A percentile compares a stretch with the other conserved stretches of the same genome.
Conservation (phyloP, 2,329 filamentous ascomycete species). For the Fusarium sp. region DNA sequence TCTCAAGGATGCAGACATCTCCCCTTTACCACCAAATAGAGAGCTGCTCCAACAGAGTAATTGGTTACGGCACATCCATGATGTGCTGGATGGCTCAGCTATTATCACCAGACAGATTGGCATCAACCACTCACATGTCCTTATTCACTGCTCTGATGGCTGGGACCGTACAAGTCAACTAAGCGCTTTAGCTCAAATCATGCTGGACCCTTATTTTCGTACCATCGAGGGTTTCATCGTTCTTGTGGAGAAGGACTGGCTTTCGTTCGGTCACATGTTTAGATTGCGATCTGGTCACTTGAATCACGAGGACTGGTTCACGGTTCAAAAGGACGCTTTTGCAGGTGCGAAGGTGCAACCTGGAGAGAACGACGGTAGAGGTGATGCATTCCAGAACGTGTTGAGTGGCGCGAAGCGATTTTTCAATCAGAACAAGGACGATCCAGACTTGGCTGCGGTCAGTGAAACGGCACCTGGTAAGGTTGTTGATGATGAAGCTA, state of each 20-base stretch:
- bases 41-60: slow-evolving; percentile 85
- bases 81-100: slow-evolving; percentile 85
- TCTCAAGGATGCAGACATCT: slow-evolving; percentile 91
- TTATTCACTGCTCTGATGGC: slow-evolving; percentile 98
- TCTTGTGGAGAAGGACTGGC: slow-evolving; percentile 95
- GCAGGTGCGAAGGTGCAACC: slow-evolving; percentile 73
- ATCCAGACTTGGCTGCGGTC: slow-evolving; percentile 71
- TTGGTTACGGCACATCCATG: slow-evolving; percentile 91
- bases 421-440: slow-evolving; percentile 77
- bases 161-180: slow-evolving; percentile 98
- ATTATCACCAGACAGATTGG: slow-evolving; percentile 90
- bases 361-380: slow-evolving; percentile 70
- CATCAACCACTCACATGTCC: slow-evolving; percentile 91
- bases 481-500: slow-evolving; percentile 72
- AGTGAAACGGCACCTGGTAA: slow-evolving; percentile 57
- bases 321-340: slow-evolving; percentile 83
- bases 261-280: slow-evolving; percentile 99
- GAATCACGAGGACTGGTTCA: slow-evolving; percentile 94
- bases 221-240: slow-evolving; percentile 96
- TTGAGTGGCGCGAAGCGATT: slow-evolving; percentile 92
- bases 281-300: slow-evolving; percentile 89
- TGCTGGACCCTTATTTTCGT: slow-evolving; percentile 94
- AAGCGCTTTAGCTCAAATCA: slow-evolving; percentile 89
- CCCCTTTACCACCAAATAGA: slow-evolving; percentile 82
- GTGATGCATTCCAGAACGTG: slow-evolving; percentile 87